Base-by-base conservation (phyloP, 2,329 filamentous ascomycete genomes). In the Diaporthe capsici region DNA sequence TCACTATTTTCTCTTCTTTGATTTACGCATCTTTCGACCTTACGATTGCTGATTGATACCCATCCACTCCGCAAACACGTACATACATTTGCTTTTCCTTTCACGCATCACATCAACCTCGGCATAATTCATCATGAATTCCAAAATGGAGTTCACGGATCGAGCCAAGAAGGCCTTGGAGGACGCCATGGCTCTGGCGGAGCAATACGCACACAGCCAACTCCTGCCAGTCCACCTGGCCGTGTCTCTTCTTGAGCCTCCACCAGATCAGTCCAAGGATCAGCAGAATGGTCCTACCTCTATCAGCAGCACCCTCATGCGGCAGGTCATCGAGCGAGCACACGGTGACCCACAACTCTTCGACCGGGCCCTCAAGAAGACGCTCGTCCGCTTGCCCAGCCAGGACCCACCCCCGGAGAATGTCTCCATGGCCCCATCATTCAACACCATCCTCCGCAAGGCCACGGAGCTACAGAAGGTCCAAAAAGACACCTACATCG, bases 401-500 rank as follows among this genome's bases (percentile, higher is more conserved):
- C 97, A 99, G 86, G 95, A 98, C 80, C 97, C 97, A 20, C 96
- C 97, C 17, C 97, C 97, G 76, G 96, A 98, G 82, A 92, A 94
- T 79, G 93, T 98, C 74, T 92, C 94, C 73, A 92, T 98, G 80
- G 93, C 96, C 15, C 95, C 95, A 1, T 88, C 92, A 12, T 96
- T 98, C 85, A 92, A 93, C 77, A 94, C 94, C 80, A 90, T 98
- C 75, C 89, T 99, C 71, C 91, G 95, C 79, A 92, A 94, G 79
- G 95, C 97, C 2, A 92, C 94, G 83, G 95, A 98, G 44, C 85
- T 99, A 73, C 96, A 97, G 80, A 98, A 97, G 86, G 95, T 96
- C n/a, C 97, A 99, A 81, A 98, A 98, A 81, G 97, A 99, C 83
- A 95, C 92, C 78, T 99, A 92, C 84, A 94, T 99, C 78, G 97